Base-by-base conservation (phyloP, 2,329 filamentous ascomycete species). In the Scorias spongiosa region DNA sequence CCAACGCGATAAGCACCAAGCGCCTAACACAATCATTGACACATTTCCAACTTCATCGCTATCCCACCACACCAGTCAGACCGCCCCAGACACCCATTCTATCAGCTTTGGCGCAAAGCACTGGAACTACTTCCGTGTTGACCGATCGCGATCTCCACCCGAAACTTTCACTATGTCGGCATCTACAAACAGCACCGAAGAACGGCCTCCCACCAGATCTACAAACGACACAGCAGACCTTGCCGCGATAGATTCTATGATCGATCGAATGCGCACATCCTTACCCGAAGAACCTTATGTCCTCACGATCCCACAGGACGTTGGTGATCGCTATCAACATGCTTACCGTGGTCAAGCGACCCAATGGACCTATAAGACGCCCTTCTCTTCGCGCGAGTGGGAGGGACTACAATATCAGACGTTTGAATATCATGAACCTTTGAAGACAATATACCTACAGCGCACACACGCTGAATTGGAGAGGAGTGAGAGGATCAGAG, bases 351-450 rank as follows among this genome's bases (percentile, higher is more conserved):
- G 47, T 55, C 65, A 53, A 54, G 61, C 46, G 51, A 58, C 45
- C 56, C 46, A 56, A 46, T 70, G 66, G 66, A 63, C 63, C 48
- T 47, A 51, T 28, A 65, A 70, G 44, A 70, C 69, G 2, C 69
- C 74, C 3, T 80, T 78, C 58, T 59, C 63, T 42, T 59, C 59
- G 14, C 63, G 70, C 49, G 76, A 80, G 58, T 69, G 76, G 52
- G 56, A 59, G 40, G 65, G 70, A 51, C 63, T 76, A 42, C 76
- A 80, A 55, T 80, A 80, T 57, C 67, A 76, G 64, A 79, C 74
- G 45, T 79, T 75, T 50, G 61, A 75, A 43, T 72, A 70, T 44
- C 74, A 76, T 56, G 71, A 77, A 54, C 68, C 68, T 29, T 69
- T 70, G 46, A 53, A 51, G 42, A 52, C 52, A 28, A 53, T 58